Conservation (phyloP, 345 rosid species). For the Rhodamnia argentea region DNA sequence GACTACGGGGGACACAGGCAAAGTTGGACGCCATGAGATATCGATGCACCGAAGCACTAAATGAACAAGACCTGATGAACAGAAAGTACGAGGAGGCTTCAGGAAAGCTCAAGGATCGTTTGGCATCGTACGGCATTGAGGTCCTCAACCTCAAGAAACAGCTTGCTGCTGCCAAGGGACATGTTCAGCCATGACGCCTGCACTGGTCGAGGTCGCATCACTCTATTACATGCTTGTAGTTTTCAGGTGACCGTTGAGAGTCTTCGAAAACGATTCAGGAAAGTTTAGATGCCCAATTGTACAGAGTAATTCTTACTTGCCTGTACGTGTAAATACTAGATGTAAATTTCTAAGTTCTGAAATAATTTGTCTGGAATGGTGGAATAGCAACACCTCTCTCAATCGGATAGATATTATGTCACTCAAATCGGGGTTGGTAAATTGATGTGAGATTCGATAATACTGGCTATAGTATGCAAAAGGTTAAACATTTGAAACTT, state of each 20-base stretch:
- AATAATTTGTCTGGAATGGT: background rate
- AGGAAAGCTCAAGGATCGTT: conserved; percentile 36
- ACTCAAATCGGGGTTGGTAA: background rate
- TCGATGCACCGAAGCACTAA: conserved; percentile 38
- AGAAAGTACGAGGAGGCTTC: conserved; percentile 60
- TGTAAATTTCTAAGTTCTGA: background rate
- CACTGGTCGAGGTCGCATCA: background rate
- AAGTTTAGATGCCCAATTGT: background rate
- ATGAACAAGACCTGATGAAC: conserved; percentile 48
- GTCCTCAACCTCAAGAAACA: conserved; percentile 65
- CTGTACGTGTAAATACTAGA: background rate
- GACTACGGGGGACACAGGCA: conserved; percentile 71
- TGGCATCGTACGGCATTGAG: conserved; percentile 48
- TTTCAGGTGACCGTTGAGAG: background rate
- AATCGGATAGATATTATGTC: background rate
- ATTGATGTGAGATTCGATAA: background rate
- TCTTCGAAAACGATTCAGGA: background rate
- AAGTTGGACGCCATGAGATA: conserved; percentile 45
- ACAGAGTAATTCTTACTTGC: background rate
- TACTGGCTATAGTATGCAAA: background rate
- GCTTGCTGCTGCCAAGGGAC: conserved; percentile 20
- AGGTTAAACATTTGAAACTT: background rate
- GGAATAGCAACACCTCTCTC: background rate
- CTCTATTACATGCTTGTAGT: background rate
- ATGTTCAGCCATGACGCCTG: background rate